These are phyloP conservation scores for Leccinum fallax DNA, from an alignment of 1,284 basidiomycete species.

Conservation along the genomic window DNA sequence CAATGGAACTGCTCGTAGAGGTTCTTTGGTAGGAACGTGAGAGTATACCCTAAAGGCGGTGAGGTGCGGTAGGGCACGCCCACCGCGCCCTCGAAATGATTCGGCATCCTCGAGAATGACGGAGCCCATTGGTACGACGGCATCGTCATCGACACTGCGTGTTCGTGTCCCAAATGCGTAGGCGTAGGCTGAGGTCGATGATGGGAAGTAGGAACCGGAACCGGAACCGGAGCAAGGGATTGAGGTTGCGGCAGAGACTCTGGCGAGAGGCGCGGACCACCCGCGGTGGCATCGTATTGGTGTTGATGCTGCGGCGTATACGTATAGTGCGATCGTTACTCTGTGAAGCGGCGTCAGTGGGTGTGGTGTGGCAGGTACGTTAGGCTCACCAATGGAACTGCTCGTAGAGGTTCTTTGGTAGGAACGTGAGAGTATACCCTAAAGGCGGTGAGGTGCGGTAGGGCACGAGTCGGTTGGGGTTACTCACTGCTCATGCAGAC, in stretches of 20 bases:
- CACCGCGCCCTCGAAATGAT: background rate
- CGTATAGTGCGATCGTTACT: conserved; percentile 27
- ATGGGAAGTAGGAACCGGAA: background rate
- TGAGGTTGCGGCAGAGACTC: background rate
- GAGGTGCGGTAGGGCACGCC: background rate
- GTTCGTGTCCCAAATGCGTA: background rate
- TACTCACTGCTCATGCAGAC: conserved; percentile 64
- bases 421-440: background rate
- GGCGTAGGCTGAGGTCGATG: background rate
- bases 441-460: background rate
- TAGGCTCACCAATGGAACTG: background rate
- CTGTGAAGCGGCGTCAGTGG: background rate
- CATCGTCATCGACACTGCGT: background rate
- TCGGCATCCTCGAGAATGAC: background rate
- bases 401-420: background rate
- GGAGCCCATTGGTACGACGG: background rate
- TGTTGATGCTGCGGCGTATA: conserved; percentile 25
- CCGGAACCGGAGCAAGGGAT: background rate
- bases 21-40: background rate
- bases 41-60: background rate
- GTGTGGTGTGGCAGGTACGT: background rate
- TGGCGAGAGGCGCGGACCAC: background rate
- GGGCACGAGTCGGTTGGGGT: background rate
- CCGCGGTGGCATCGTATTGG: background rate
- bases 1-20: background rate